Evolutionary conservation across 73 alveolate species (phyloP), one percentile per base, ranked within the genome.

Genomic region (Breviolum minutum): DNA sequence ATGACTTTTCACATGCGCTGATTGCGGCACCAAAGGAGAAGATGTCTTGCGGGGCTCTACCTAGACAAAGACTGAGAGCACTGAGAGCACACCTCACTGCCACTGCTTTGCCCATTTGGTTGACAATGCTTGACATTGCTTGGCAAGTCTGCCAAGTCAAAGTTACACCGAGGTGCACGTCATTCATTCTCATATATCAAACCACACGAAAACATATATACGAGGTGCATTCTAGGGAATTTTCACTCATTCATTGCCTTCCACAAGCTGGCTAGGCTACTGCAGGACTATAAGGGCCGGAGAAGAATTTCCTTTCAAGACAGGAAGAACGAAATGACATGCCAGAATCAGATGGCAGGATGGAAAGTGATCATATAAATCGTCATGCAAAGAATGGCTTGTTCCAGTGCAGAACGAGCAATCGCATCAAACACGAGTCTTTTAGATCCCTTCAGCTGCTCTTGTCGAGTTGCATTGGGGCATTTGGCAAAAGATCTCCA

Each of bases 1-100:
- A 64, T 13, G 87, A 40, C 74, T 73, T 74, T n/a, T 40, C 97
- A 24, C 97, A 90, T 62, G 97, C 97, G 68, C 88, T 90, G 97
- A 90, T 90, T 26, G 77, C 70, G 54, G 97, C 69, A 61, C 76
- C 84, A 32, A 71, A 40, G 73, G 97, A 40, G 19, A 90, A 17
- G 20, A 20, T n/a, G 63, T 90, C 88, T 32, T 20, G 96, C 30
- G 14, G 62, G 63, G 68, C 85, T 68, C 71, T 66, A 73, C 96
- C 96, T 89, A 54, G 32, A 66, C 83, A 26, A 84, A 29, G 86
- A 7, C 20, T 64, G 87, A 64, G 61, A 82, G 61, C 74, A 82
- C 91, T 82, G 91, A 48, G 54, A 83, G 92, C 92, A 83, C 92
- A 61, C 92, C 92, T 83, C 92, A 83, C 70, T 81, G 66, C 86